Evolutionary conservation across 1,284 basidiomycete species (phyloP).

Genomic region (Coniferiporia weirii): DNA sequence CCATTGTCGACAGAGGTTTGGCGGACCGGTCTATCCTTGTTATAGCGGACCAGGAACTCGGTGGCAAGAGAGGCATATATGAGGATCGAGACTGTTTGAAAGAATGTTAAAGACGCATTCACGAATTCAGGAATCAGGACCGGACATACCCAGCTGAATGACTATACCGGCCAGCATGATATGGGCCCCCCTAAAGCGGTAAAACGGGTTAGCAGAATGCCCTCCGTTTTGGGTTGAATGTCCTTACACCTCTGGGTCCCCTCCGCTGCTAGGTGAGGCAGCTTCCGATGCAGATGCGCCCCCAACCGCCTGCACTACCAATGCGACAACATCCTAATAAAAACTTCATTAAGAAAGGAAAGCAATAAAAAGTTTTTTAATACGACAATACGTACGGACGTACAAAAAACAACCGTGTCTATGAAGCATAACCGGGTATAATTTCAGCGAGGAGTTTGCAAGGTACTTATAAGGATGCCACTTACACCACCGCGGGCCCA

Average conservation of each 20-base stretch:
- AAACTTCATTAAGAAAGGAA: neutral
- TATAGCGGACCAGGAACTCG: conserved; percentile 35
- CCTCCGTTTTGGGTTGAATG: neutral
- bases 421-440: neutral
- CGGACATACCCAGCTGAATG: conserved; percentile 32
- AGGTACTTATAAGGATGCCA: neutral
- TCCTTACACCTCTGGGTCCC: conserved; percentile 15
- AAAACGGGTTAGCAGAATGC: neutral
- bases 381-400: conserved; percentile 12
- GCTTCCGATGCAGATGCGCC: conserved; percentile 34
- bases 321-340: conserved; percentile 32
- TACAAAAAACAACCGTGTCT: conserved; percentile 36
- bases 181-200: conserved; percentile 33
- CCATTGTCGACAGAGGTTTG: neutral
- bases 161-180: conserved; percentile 50
- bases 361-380: neutral
- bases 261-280: neutral
- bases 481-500: conserved; percentile 29
- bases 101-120: conserved; percentile 14
- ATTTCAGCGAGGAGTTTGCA: neutral
- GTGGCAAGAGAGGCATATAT: conserved; percentile 30
- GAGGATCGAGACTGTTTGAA: conserved; percentile 30
- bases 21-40: conserved; percentile 25
- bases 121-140: neutral
- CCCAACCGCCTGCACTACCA: conserved; percentile 40